These are phyloP conservation scores for Solidago caesia DNA, from an alignment of 129 eudicot genomes.

Conservation along the genomic window DNA sequence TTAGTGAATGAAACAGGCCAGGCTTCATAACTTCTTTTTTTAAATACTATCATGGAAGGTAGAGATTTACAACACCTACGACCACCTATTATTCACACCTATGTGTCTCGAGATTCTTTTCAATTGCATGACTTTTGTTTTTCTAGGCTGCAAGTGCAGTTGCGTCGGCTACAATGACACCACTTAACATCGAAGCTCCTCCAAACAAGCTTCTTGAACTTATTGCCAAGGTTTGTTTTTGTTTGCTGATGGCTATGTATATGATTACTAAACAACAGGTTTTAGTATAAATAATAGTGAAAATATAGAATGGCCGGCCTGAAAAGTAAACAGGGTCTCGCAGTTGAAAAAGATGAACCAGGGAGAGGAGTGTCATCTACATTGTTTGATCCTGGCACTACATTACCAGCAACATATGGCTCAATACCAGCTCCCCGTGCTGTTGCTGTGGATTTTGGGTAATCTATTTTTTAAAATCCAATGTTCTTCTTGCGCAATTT, in stretches of 20 bases:
- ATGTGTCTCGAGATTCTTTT: neutral
- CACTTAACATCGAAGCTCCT: conserved; percentile 68
- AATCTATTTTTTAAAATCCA: conserved; percentile 10
- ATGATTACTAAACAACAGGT: neutral
- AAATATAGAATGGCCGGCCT: conserved; percentile 19
- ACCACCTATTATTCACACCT: too few relatives aligned
- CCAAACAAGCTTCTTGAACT: conserved; percentile 82
- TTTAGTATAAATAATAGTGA: neutral
- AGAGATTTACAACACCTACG: too few relatives aligned
- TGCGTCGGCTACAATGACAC: conserved; percentile 95
- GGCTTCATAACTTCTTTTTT: neutral
- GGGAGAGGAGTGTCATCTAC: conserved; percentile 61
- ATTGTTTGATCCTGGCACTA: conserved; percentile 50
- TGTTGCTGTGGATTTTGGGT: conserved; percentile 72
- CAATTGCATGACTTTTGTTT: conserved; percentile 1
- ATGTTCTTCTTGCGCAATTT: neutral
- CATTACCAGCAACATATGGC: conserved; percentile 50
- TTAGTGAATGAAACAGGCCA: neutral
- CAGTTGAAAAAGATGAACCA: conserved; percentile 79
- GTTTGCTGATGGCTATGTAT: neutral
- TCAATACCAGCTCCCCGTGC: conserved; percentile 63
- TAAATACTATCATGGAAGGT: too few relatives aligned
- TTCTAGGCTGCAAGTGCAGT: conserved; percentile 87
- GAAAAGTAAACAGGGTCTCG: conserved; percentile 88
- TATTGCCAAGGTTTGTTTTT: conserved; percentile 73